Percentiles rank a stretch among this genome's conserved stretches.
Conservation (phyloP, 768 basidiomycete species). For the Gautieria morchelliformis region DNA sequence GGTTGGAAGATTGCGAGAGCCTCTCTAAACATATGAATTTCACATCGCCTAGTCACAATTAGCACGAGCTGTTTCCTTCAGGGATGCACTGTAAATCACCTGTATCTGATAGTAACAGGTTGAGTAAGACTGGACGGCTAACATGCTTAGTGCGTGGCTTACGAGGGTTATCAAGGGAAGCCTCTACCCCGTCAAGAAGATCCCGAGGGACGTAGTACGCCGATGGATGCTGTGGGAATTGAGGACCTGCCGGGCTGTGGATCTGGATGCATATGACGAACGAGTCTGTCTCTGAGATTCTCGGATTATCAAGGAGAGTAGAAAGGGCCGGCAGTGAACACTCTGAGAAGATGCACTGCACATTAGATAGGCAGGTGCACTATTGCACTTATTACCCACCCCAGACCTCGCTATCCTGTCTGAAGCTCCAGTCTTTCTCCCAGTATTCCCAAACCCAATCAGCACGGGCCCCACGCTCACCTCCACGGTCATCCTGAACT, state of each 20-base stretch:
- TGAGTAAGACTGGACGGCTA: not conserved
- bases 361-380: not conserved
- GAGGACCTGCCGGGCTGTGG: slow-evolving; percentile 44
- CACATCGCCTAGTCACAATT: slow-evolving; percentile 52
- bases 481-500: slow-evolving; percentile 47
- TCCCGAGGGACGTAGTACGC: slow-evolving; percentile 56
- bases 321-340: slow-evolving; percentile 57
- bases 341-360: slow-evolving; percentile 27
- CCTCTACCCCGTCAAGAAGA: slow-evolving; percentile 58
- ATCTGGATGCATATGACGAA: slow-evolving; percentile 70
- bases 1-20: slow-evolving; percentile 23
- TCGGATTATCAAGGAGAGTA: slow-evolving; percentile 45
- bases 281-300: slow-evolving; percentile 53
- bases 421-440: slow-evolving; percentile 63
- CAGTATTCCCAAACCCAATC: slow-evolving; percentile 71
- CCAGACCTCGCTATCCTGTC: slow-evolving; percentile 66
- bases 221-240: slow-evolving; percentile 57
- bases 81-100: not conserved
- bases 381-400: slow-evolving; percentile 29
- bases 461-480: slow-evolving; percentile 52
- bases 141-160: slow-evolving; percentile 14
- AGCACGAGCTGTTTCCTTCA: not conserved
- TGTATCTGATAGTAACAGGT: slow-evolving; percentile 2
- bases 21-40: slow-evolving; percentile 63
- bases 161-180: slow-evolving; percentile 66